These are phyloP conservation scores for Eucalyptus pauciflora DNA, from an alignment of 345 rosid genomes.

Conservation along the genomic window DNA sequence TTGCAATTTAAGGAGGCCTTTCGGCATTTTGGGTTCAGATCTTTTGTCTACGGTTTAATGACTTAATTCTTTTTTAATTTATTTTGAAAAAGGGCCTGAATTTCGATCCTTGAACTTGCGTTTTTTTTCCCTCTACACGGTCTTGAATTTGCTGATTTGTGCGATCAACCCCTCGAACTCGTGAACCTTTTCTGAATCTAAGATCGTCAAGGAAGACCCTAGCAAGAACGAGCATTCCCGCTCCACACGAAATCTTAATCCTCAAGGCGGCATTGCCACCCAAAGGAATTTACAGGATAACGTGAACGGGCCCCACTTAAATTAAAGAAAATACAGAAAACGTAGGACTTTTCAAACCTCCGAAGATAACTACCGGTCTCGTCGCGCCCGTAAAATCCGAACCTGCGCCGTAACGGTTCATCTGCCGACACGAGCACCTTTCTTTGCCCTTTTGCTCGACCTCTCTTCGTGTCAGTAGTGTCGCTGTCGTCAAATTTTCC, in stretches of 20 bases:
- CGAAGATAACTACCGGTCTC: neutral
- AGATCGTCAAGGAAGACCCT: neutral
- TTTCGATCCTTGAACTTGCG: neutral
- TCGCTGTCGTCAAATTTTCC: neutral
- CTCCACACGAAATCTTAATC: neutral
- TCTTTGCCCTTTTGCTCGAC: neutral
- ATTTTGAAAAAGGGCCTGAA: neutral
- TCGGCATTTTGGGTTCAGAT: rapidly evolving
- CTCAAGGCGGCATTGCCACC: neutral
- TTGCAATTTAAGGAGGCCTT: neutral
- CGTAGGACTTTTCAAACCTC: neutral
- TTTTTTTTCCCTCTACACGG: neutral
- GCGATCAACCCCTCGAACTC: neutral
- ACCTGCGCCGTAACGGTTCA: neutral
- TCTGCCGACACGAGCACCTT: neutral
- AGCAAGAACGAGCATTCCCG: neutral
- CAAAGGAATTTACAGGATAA: neutral
- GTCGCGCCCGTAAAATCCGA: neutral
- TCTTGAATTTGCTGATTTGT: neutral
- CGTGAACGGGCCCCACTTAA: neutral
- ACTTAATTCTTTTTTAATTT: neutral
- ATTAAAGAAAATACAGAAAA: neutral
- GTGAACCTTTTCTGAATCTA: neutral
- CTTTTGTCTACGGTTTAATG: rapidly evolving
- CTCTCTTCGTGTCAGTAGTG: neutral